These are phyloP conservation scores for Lippia alba DNA, from an alignment of 305 asterid genomes.

Conservation along the genomic window DNA sequence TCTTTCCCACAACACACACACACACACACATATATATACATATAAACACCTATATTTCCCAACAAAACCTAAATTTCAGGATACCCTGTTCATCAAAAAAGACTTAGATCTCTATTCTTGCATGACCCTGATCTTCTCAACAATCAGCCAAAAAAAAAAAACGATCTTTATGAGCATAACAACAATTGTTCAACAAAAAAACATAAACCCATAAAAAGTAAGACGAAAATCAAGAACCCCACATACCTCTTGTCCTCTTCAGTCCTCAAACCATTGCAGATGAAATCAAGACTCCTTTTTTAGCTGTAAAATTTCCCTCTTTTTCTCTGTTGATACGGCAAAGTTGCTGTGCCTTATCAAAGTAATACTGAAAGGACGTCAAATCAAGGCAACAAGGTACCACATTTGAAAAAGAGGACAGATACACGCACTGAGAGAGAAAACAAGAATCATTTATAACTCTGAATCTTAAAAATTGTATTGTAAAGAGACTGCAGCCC, in stretches of 20 bases:
- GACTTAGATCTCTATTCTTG: slow-evolving; percentile 26
- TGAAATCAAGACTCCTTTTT: slow-evolving; percentile 17
- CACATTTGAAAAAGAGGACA: background rate
- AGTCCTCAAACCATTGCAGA: slow-evolving; percentile 33
- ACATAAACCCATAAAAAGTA: slow-evolving; percentile 18
- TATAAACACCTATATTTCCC: background rate
- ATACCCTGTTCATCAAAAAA: slow-evolving; percentile 7
- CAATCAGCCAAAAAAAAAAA: slow-evolving; percentile 20
- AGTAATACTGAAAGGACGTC: background rate
- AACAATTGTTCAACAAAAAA: background rate
- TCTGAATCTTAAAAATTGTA: slow-evolving; percentile 32
- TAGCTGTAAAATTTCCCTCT: background rate
- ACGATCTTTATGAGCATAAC: background rate
- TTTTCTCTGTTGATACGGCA: background rate
- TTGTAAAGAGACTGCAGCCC: slow-evolving; percentile 14
- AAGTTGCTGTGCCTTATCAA: slow-evolving; percentile 23
- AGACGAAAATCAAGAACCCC: slow-evolving; percentile 31
- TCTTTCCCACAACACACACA: background rate
- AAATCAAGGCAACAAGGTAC: slow-evolving; percentile 1
- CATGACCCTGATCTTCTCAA: slow-evolving; percentile 7
- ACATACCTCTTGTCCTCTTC: slow-evolving; percentile 49
- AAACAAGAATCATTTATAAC: slow-evolving; percentile 16
- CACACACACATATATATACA: background rate
- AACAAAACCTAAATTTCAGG: slow-evolving; percentile 15
- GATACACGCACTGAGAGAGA: background rate